Conservation (phyloP, 169 alveolate genomes). For the Babesia gibsoni region DNA sequence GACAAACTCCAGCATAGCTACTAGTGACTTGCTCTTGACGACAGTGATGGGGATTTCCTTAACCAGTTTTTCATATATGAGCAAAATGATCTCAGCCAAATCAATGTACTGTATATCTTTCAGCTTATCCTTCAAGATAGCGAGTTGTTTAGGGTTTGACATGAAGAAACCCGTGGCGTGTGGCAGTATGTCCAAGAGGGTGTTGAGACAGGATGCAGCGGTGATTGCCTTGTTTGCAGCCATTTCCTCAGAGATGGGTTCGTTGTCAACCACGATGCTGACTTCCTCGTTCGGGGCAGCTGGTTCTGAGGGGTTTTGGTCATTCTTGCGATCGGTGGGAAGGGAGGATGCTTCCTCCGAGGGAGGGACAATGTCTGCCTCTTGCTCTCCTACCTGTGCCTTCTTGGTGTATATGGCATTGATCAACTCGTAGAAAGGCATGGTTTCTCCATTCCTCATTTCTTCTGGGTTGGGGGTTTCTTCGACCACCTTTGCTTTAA, state of each 20-base stretch:
- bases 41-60: conserved; percentile 54
- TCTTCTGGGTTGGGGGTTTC: neutral
- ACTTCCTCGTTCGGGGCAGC: neutral
- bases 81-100: conserved; percentile 51
- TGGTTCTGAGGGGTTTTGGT: neutral
- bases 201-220: conserved; percentile 54
- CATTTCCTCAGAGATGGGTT: conserved; percentile 6
- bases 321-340: neutral
- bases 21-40: conserved; percentile 28
- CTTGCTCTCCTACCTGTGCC: neutral
- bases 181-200: conserved; percentile 53
- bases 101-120: conserved; percentile 50
- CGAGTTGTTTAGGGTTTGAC: conserved; percentile 15
- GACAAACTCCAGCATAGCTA: conserved; percentile 41
- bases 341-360: neutral
- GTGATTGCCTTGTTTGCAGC: conserved; percentile 31
- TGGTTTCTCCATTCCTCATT: neutral
- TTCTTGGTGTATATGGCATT: neutral
- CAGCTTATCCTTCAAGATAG: conserved; percentile 5
- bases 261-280: neutral
- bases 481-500: neutral
- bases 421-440: neutral
- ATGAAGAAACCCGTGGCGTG: conserved; percentile 39
- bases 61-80: conserved; percentile 44
- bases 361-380: neutral